Percentiles rank a stretch among this genome's conserved stretches.
Evolutionary conservation across 148 eudicot species (phyloP).

Genomic region (Cornus florida): DNA sequence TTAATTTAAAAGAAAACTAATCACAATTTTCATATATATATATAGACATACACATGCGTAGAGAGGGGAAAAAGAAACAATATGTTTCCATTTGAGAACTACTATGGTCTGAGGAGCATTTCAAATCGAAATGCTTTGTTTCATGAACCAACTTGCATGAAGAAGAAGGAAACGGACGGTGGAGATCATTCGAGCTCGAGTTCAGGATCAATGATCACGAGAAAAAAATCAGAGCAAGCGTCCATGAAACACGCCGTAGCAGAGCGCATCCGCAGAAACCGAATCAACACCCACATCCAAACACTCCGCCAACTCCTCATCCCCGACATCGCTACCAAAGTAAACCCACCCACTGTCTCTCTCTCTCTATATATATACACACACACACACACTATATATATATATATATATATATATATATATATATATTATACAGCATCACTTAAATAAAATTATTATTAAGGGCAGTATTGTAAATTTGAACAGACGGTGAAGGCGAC

Average conservation of each 20-base stretch:
- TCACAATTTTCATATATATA: too few species aligned
- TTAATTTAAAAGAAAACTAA: too few species aligned
- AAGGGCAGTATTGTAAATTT: not conserved
- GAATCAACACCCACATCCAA: constrained; percentile 17
- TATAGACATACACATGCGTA: too few species aligned
- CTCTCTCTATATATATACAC: not conserved
- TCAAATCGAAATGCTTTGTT: not conserved
- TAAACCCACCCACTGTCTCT: not conserved
- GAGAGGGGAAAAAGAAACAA: not conserved
- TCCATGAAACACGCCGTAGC: constrained; percentile 18
- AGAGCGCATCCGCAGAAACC: constrained; percentile 13
- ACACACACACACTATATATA: not conserved
- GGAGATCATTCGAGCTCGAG: not conserved
- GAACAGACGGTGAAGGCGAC: constrained; percentile 25
- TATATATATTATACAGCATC: too few species aligned
- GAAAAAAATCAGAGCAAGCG: constrained; percentile 10
- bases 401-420: too few species aligned
- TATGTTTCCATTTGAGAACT: constrained; percentile 7
- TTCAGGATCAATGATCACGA: not conserved
- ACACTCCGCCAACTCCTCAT: constrained; percentile 15
- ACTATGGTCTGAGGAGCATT: not conserved
- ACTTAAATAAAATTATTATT: not conserved
- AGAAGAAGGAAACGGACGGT: not conserved
- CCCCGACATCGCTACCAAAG: constrained; percentile 14
- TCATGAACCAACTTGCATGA: not conserved